Conservation (phyloP, 495 filamentous ascomycete genomes). For the Haplographium delicatum region DNA sequence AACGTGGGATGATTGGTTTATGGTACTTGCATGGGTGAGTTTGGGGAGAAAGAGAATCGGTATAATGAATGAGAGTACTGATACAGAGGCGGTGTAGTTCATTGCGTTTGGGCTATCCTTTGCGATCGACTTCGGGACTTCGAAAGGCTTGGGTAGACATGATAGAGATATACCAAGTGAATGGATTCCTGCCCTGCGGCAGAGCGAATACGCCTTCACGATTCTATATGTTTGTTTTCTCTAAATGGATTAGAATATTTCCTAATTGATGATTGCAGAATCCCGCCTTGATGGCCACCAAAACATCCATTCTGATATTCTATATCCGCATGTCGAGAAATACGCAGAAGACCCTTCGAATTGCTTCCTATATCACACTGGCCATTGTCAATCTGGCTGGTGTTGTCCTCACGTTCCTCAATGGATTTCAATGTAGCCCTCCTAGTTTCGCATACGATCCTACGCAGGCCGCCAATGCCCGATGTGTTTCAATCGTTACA, state of each 20-base stretch:
- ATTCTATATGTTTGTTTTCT: constrained; percentile 24
- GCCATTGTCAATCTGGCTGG: constrained; percentile 39
- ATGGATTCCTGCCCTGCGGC: constrained; percentile 9
- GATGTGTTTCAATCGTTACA: constrained; percentile 28
- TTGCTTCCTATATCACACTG: constrained; percentile 25
- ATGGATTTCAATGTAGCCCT: constrained; percentile 85
- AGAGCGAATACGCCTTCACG: constrained; percentile 25
- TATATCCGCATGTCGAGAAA: constrained; percentile 26
- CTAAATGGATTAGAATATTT: background rate
- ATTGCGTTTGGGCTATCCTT: constrained; percentile 73
- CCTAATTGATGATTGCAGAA: constrained; percentile 53
- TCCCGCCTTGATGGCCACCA: constrained; percentile 80
- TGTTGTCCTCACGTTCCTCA: constrained; percentile 72
- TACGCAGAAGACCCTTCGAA: constrained; percentile 20
- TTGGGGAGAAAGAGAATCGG: background rate
- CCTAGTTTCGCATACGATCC: constrained; percentile 40
- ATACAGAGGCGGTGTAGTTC: constrained; percentile 32
- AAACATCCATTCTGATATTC: constrained; percentile 83
- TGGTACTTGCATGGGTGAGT: constrained; percentile 72
- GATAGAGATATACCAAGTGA: constrained; percentile 50
- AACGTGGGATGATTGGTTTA: constrained; percentile 75
- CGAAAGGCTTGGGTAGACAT: constrained; percentile 72
- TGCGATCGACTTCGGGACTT: constrained; percentile 66
- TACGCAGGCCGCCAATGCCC: background rate
- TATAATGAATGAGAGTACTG: background rate